Percentiles rank a stretch among this genome's conserved stretches.
phyloP scores from a whole-genome alignment of 345 rosid genomes.

The Melaleuca quinquenervia region DNA sequence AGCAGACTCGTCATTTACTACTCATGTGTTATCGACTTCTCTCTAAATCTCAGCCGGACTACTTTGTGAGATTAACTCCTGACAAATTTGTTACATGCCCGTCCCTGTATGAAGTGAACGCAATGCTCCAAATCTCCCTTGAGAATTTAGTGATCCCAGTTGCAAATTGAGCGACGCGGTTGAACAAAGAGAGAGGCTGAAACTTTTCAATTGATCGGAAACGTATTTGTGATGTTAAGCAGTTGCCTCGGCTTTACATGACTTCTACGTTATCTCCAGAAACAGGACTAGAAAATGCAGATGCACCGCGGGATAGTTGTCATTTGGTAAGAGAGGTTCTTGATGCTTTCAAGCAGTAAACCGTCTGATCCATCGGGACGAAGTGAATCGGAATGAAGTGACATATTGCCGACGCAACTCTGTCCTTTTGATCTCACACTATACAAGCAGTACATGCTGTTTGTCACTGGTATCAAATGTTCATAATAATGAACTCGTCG shows the following conservation, averaged over 20 bases:
- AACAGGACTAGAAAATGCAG: neutral
- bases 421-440: neutral
- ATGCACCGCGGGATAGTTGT: neutral
- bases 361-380: neutral
- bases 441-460: neutral
- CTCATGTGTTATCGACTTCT: neutral
- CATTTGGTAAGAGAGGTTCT: neutral
- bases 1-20: neutral
- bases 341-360: neutral
- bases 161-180: neutral
- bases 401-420: neutral
- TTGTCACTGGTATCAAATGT: neutral
- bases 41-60: neutral
- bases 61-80: neutral
- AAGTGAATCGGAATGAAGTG: neutral
- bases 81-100: neutral
- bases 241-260: neutral
- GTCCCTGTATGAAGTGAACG: neutral
- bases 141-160: neutral
- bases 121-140: neutral
- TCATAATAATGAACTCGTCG: neutral
- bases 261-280: neutral
- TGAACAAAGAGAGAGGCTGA: neutral
- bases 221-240: neutral
- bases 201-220: neutral